Percentiles rank a stretch among this genome's conserved stretches.
Evolutionary conservation across 352 stramenopile genomes (phyloP).

Genomic region (Phytophthora aleatoria): DNA sequence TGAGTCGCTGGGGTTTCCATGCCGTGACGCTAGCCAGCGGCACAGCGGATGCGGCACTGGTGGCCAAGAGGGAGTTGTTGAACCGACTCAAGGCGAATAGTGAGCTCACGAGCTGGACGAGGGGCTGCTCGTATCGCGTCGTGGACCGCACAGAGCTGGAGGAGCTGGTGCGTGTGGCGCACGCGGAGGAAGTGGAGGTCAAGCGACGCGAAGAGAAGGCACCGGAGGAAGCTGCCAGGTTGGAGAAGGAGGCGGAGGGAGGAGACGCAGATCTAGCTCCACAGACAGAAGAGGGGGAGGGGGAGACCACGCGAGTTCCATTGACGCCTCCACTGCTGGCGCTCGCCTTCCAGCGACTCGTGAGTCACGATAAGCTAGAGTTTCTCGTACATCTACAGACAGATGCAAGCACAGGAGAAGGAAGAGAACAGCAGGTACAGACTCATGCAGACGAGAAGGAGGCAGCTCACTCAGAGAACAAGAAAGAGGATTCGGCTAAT

Average conservation of each 20-base stretch:
- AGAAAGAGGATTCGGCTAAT: not conserved
- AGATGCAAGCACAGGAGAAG: not conserved
- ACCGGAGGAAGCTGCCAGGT: not conserved
- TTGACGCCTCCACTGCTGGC: slow-evolving; percentile 43
- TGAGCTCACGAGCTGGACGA: slow-evolving; percentile 32
- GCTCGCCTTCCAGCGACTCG: slow-evolving; percentile 55
- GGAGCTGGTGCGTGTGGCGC: slow-evolving; percentile 21
- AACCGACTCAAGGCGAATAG: slow-evolving; percentile 26
- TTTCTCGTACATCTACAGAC: slow-evolving; percentile 27
- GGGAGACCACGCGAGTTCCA: slow-evolving; percentile 3
- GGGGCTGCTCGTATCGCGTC: slow-evolving; percentile 49
- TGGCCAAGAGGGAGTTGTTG: slow-evolving; percentile 38
- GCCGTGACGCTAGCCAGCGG: slow-evolving; percentile 51
- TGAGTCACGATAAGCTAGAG: slow-evolving; percentile 46
- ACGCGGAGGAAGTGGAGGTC: slow-evolving; percentile 9
- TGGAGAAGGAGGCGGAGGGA: not conserved
- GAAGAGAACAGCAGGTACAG: not conserved
- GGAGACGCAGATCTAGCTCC: not conserved
- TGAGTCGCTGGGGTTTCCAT: slow-evolving; percentile 53
- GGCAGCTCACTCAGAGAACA: not conserved
- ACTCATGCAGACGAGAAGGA: not conserved
- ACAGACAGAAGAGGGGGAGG: not conserved
- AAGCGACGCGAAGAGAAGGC: slow-evolving; percentile 5
- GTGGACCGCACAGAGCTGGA: slow-evolving; percentile 48
- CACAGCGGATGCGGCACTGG: slow-evolving; percentile 35